Evolutionary conservation across 78 protist species (phyloP).

Genomic region (Acrasis kona): DNA sequence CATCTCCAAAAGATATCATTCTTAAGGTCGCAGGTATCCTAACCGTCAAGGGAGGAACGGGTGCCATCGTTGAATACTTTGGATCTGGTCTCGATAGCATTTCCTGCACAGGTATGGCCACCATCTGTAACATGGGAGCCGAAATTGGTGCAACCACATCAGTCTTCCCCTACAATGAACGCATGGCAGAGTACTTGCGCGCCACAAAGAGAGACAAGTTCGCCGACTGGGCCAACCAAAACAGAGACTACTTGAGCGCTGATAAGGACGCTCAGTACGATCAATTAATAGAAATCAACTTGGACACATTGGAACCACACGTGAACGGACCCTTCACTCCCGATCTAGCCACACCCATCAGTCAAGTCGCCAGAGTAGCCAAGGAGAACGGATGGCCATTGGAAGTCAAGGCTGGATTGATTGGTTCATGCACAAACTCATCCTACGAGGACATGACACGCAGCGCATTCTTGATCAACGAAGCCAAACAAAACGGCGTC

Average conservation of each 20-base stretch:
- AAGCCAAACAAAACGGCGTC: constrained; percentile 73
- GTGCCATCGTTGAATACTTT: constrained; percentile 80
- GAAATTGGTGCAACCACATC: constrained; percentile 96
- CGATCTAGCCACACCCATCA: constrained; percentile 67
- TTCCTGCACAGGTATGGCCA: constrained; percentile 87
- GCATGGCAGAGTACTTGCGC: constrained; percentile 70
- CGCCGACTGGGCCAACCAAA: constrained; percentile 31
- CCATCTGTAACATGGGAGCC: constrained; percentile 96
- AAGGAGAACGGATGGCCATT: constrained; percentile 76
- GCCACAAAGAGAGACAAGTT: constrained; percentile 66
- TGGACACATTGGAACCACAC: constrained; percentile 74
- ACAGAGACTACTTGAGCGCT: constrained; percentile 36
- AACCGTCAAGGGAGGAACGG: constrained; percentile 87
- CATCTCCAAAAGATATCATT: constrained; percentile 87
- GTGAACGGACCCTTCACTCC: constrained; percentile 96
- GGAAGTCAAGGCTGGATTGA: constrained; percentile 75
- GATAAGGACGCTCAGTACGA: constrained; percentile 68
- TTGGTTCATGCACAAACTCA: constrained; percentile 92
- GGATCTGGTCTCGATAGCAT: constrained; percentile 81
- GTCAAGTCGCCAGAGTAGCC: constrained; percentile 45
- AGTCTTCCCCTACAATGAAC: constrained; percentile 81
- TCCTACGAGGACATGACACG: constrained; percentile 90
- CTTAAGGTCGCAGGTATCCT: constrained; percentile 77
- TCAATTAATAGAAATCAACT: constrained; percentile 73
- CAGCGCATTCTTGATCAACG: constrained; percentile 60